These are phyloP conservation scores for Scytalidium sp. DNA, from an alignment of 2,329 filamentous ascomycete species.

Conservation along the genomic window DNA sequence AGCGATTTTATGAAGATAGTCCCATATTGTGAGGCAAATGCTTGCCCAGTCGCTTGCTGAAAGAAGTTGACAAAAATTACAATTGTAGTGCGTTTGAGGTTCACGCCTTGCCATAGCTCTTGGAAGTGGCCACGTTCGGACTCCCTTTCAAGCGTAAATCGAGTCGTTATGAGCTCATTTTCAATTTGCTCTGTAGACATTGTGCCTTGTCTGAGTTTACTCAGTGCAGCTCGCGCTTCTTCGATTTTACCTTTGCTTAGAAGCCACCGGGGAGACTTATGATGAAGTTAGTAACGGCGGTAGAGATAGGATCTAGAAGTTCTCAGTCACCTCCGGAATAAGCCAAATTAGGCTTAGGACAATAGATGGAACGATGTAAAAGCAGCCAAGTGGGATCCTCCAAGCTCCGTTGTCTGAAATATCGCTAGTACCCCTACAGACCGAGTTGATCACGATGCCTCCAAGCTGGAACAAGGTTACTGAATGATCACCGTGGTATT, in stretches of 20 bases:
- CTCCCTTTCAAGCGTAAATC: constrained; percentile 1
- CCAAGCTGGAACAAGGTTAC: constrained; percentile 6
- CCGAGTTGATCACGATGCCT: constrained; percentile 18
- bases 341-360: constrained; percentile 16
- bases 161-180: neutral
- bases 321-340: constrained; percentile 15
- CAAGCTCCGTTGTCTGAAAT: neutral
- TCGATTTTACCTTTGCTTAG: constrained; percentile 51
- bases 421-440: constrained; percentile 10
- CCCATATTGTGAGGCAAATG: neutral
- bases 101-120: constrained; percentile 4
- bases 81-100: neutral
- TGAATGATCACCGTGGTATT: neutral
- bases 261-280: constrained; percentile 24
- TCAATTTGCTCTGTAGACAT: constrained; percentile 10
- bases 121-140: neutral
- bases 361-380: constrained; percentile 19
- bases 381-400: constrained; percentile 19
- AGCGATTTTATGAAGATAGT: neutral
- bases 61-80: neutral
- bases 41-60: neutral
- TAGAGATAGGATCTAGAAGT: neutral
- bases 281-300: neutral
- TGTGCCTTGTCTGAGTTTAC: constrained; percentile 9
- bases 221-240: constrained; percentile 50